Conservation (phyloP, 768 basidiomycete genomes). For the Hysterangium stoloniferum region DNA sequence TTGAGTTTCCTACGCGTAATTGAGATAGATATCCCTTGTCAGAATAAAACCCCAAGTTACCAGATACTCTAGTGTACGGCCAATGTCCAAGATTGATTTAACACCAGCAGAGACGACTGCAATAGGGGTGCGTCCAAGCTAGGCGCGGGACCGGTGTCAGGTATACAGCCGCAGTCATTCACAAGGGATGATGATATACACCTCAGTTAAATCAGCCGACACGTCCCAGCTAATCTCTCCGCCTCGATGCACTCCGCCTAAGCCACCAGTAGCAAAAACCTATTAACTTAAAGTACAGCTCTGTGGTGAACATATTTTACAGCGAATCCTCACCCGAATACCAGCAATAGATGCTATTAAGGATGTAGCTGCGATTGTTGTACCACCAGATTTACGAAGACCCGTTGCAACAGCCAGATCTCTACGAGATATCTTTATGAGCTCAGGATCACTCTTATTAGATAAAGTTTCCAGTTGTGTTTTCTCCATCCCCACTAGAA, state of each 20-base stretch:
- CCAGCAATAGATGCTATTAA: slow-evolving; percentile 20
- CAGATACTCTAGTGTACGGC: slow-evolving; percentile 77
- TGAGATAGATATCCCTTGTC: background rate
- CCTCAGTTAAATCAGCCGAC: slow-evolving; percentile 11
- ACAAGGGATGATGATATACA: background rate
- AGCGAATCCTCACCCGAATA: background rate
- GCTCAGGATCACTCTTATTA: slow-evolving; percentile 30
- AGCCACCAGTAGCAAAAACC: slow-evolving; percentile 88
- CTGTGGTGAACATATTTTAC: slow-evolving; percentile 12
- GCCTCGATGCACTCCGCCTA: slow-evolving; percentile 81
- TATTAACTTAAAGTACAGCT: slow-evolving; percentile 21
- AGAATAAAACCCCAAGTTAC: slow-evolving; percentile 29
- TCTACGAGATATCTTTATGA: slow-evolving; percentile 66
- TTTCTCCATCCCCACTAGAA: slow-evolving; percentile 75
- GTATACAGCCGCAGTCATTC: background rate
- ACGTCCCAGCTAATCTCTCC: slow-evolving; percentile 51
- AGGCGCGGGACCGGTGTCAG: slow-evolving; percentile 21
- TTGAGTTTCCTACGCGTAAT: slow-evolving; percentile 68
- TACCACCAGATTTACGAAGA: slow-evolving; percentile 64
- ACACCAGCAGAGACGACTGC: slow-evolving; percentile 90
- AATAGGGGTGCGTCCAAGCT: slow-evolving; percentile 83
- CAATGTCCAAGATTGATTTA: slow-evolving; percentile 93
- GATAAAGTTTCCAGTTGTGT: slow-evolving; percentile 64
- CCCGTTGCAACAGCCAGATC: slow-evolving; percentile 76
- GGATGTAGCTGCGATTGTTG: slow-evolving; percentile 38